phyloP scores from a whole-genome alignment of 2,329 filamentous ascomycete genomes.

The Venturia effusa region DNA sequence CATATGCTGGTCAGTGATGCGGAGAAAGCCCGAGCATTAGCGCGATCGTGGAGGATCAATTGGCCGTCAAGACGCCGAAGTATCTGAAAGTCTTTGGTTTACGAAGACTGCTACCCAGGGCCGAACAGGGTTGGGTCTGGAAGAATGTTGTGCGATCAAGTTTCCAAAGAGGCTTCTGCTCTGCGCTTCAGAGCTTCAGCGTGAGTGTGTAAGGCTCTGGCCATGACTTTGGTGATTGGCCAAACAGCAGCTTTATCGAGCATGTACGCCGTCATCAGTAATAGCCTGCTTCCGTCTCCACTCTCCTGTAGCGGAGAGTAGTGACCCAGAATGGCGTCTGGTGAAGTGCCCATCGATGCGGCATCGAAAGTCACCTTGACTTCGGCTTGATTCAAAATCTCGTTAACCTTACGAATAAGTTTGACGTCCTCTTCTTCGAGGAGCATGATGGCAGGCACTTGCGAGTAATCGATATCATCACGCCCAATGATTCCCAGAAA shows the following conservation, averaged over 20 bases:
- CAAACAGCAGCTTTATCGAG: conserved; percentile 83
- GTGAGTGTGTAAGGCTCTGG: conserved; percentile 53
- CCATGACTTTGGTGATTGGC: conserved; percentile 69
- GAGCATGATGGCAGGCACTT: conserved; percentile 80
- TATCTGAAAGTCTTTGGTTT: neutral
- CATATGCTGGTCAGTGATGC: neutral
- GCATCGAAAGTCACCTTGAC: conserved; percentile 60
- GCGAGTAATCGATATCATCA: conserved; percentile 65
- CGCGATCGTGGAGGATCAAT: neutral
- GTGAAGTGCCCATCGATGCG: conserved; percentile 24
- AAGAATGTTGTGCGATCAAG: neutral
- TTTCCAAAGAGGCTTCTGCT: conserved; percentile 35
- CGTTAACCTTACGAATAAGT: conserved; percentile 69
- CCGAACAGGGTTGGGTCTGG: too few relatives aligned
- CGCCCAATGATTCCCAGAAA: conserved; percentile 81
- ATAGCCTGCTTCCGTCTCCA: conserved; percentile 74
- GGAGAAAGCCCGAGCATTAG: neutral
- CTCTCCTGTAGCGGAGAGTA: conserved; percentile 47
- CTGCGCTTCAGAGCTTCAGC: conserved; percentile 52
- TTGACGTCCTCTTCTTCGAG: conserved; percentile 87
- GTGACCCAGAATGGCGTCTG: conserved; percentile 38
- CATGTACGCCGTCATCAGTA: conserved; percentile 76
- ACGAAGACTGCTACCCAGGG: too few relatives aligned
- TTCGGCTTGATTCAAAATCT: conserved; percentile 67
- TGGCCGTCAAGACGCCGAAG: neutral